Evolutionary conservation across 192 early-diverging fungal species (phyloP).

Genomic region (Geosiphon pyriformis): DNA sequence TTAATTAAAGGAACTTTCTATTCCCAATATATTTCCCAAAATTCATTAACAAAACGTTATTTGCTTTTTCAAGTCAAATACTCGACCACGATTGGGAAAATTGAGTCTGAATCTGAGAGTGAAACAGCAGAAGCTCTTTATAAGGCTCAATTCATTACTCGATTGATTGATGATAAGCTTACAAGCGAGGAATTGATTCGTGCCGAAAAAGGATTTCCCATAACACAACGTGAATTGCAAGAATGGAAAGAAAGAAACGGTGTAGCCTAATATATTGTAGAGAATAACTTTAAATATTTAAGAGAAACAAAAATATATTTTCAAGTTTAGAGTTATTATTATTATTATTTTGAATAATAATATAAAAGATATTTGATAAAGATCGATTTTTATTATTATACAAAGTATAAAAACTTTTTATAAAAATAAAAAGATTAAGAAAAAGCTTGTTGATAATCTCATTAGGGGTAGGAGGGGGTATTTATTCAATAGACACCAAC

Average conservation of each 20-base stretch:
- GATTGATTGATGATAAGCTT: conserved; percentile 13
- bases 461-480: too few relatives aligned
- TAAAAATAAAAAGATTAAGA: too few relatives aligned
- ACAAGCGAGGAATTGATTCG: conserved; percentile 14
- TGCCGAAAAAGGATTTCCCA: conserved; percentile 24
- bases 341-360: too few relatives aligned
- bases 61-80: neutral
- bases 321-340: too few relatives aligned
- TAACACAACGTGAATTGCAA: conserved; percentile 6
- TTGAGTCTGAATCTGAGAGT: neutral
- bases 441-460: too few relatives aligned
- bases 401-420: too few relatives aligned
- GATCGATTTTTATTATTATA: too few relatives aligned
- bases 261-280: neutral
- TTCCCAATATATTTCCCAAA: too few relatives aligned
- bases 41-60: neutral
- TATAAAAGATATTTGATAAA: too few relatives aligned
- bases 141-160: conserved; percentile 7
- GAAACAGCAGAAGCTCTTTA: neutral
- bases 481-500: too few relatives aligned
- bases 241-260: conserved; percentile 2
- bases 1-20: neutral
- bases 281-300: too few relatives aligned
- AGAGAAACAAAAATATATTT: too few relatives aligned
- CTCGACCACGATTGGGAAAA: neutral